Evolutionary conservation across 306 rosid genomes (phyloP).

Genomic region (Prunus mume): DNA sequence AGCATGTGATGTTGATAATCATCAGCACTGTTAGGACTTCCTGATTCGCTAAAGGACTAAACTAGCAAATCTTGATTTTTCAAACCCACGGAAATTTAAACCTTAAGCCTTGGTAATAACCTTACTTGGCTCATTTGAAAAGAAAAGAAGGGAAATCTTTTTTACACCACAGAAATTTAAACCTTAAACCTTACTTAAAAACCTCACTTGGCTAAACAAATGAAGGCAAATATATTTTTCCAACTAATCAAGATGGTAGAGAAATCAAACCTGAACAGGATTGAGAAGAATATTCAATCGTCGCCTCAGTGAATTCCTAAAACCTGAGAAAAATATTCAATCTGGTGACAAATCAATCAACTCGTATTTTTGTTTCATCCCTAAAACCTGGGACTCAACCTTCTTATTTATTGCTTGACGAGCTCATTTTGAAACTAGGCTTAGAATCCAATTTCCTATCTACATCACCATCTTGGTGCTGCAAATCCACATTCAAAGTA

Average conservation of each 20-base stretch:
- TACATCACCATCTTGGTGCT: conserved; percentile 55
- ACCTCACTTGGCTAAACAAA: too few relatives aligned
- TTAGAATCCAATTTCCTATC: conserved; percentile 53
- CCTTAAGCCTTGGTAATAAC: background rate
- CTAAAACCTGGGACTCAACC: conserved; percentile 59
- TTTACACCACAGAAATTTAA: too few relatives aligned
- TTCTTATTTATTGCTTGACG: conserved; percentile 47
- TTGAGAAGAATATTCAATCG: conserved; percentile 84
- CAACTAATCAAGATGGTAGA: conserved; percentile 15
- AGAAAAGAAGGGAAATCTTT: background rate
- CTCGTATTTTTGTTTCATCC: conserved; percentile 68
- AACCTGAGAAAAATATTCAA: conserved; percentile 85
- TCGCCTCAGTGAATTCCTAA: conserved; percentile 74
- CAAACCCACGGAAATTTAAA: background rate
- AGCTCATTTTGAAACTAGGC: conserved; percentile 45
- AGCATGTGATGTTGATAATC: conserved; percentile 3
- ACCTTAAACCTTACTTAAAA: too few relatives aligned
- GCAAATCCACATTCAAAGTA: conserved; percentile 44
- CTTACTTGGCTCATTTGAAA: background rate
- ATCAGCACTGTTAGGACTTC: background rate
- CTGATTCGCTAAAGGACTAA: background rate
- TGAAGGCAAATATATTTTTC: background rate
- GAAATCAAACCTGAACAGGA: conserved; percentile 81
- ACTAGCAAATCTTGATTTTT: background rate
- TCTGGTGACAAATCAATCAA: conserved; percentile 80